Evolutionary conservation across 1,284 basidiomycete genomes (phyloP), one percentile per base, ranked within the genome.

Genomic region (Phellopilus nigrolimitatus): DNA sequence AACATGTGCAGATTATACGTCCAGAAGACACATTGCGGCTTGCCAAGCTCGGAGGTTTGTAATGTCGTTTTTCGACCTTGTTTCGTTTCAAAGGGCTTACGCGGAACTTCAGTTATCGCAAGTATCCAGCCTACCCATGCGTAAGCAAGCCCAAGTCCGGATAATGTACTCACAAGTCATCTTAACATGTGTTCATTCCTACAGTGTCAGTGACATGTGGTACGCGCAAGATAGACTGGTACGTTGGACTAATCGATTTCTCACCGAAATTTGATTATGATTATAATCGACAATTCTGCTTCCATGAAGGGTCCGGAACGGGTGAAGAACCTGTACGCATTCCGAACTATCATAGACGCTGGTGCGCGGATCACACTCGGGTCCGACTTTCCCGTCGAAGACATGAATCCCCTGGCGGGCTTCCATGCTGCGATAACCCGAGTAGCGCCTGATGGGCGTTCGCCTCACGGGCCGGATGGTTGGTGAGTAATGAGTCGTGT

Each of bases 91-190:
- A 28, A 13, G 8, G 12, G 13, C 19, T 39, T 22, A 27, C 24
- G 44, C 34, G 42, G 49, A 9, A 9, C 24, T 37, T 28, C 42
- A 92, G 89, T 97, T 13, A 90, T 97, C 59, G 79, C 88, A 1
- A 95, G 92, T 57, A 90, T 95, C 21, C 95, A 97, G 62, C 94
- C 95, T 0, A 95, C 91, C 0, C 93, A 97, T 71, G 91, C 71
- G 84, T 88, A 60, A 66, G 83, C 75, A 38, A 38, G 27, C 19
- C n/a, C 22, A 31, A 21, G 33, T 38, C 37, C 30, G 28, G 27
- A 25, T 55, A 36, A 8, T 9, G 9, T 12, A 24, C 15, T 13
- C 27, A 48, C 33, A 25, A 17, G 12, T 49, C n/a, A 19, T 33
- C 21, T 36, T 8, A 42, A 25, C 13, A 39, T 28, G 4, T 37